Percentiles rank a stretch among this genome's conserved stretches.
phyloP scores from a whole-genome alignment of 2,329 filamentous ascomycete genomes.

The Exophiala oligosperma region DNA sequence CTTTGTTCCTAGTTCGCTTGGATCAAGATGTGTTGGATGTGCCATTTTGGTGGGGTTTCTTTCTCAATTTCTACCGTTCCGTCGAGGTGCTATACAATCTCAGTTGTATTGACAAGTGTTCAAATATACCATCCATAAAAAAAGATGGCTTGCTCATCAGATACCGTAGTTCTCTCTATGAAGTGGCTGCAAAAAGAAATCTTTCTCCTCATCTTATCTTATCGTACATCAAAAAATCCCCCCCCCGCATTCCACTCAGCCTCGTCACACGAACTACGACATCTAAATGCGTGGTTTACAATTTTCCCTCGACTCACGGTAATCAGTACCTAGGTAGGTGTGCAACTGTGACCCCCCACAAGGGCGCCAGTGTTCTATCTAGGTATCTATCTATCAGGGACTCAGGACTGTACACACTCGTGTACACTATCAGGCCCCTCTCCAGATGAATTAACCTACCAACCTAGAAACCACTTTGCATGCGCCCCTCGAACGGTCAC shows the following conservation, averaged over 20 bases:
- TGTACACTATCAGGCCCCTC: too few relatives aligned
- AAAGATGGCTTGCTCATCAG: background rate
- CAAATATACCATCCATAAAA: background rate
- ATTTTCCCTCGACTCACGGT: too few relatives aligned
- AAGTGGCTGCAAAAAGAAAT: background rate
- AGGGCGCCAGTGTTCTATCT: too few relatives aligned
- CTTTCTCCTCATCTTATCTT: constrained; percentile 10
- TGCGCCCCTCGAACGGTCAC: too few relatives aligned
- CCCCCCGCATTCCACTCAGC: background rate
- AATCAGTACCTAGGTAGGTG: too few relatives aligned
- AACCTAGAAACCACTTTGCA: too few relatives aligned
- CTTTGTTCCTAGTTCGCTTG: constrained; percentile 81
- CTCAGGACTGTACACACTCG: too few relatives aligned
- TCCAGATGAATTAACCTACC: too few relatives aligned
- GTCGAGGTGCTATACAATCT: background rate
- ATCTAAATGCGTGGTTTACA: too few relatives aligned
- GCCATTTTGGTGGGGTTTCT: constrained; percentile 23
- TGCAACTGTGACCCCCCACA: too few relatives aligned
- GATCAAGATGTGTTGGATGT: constrained; percentile 67
- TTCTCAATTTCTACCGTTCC: background rate
- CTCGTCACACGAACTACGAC: too few relatives aligned
- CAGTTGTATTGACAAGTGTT: background rate
- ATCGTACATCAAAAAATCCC: background rate
- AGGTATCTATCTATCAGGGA: too few relatives aligned
- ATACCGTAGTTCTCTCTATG: background rate